A percentile compares a stretch with the other conserved stretches of the same genome.
Evolutionary conservation across 768 basidiomycete genomes (phyloP).

Genomic region (Phaffia australis): DNA sequence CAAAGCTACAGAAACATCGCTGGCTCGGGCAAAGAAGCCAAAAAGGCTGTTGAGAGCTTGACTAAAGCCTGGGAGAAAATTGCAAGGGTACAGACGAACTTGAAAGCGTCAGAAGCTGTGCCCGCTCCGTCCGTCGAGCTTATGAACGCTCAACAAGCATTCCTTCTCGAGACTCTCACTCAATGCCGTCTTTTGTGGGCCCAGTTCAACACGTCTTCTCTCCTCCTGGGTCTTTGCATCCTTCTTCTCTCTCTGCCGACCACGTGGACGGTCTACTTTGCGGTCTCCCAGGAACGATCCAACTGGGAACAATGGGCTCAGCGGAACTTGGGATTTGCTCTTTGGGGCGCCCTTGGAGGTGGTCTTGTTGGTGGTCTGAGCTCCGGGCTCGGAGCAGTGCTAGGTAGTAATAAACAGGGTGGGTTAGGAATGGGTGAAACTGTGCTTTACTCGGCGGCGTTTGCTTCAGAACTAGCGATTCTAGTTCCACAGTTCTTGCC

Average conservation of each 20-base stretch:
- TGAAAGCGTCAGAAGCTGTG: slow-evolving; percentile 17
- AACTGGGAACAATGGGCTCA: slow-evolving; percentile 36
- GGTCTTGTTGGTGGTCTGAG: slow-evolving; percentile 6
- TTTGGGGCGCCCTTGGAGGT: slow-evolving; percentile 24
- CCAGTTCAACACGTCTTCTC: slow-evolving; percentile 72
- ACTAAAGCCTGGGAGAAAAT: slow-evolving; percentile 43
- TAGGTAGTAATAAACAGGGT: slow-evolving; percentile 35
- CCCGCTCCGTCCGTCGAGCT: slow-evolving; percentile 25
- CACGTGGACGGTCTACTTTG: slow-evolving; percentile 49
- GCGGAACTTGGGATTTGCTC: slow-evolving; percentile 21
- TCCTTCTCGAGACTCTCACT: slow-evolving; percentile 52
- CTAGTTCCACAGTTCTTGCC: not conserved
- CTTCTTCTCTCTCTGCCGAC: slow-evolving; percentile 51
- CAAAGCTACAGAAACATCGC: slow-evolving; percentile 60
- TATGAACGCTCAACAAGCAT: slow-evolving; percentile 40
- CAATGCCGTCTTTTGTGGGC: slow-evolving; percentile 85
- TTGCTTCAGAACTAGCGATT: slow-evolving; percentile 2
- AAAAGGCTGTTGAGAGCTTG: slow-evolving; percentile 52
- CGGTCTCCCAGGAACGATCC: slow-evolving; percentile 40
- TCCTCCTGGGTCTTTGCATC: slow-evolving; percentile 58
- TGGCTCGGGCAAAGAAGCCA: slow-evolving; percentile 58
- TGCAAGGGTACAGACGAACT: slow-evolving; percentile 8
- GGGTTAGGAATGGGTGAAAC: slow-evolving; percentile 36
- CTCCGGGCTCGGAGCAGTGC: not conserved
- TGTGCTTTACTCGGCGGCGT: slow-evolving; percentile 24